These are phyloP conservation scores for Syzygium malaccense DNA, from an alignment of 441 rosid genomes.

Conservation along the genomic window DNA sequence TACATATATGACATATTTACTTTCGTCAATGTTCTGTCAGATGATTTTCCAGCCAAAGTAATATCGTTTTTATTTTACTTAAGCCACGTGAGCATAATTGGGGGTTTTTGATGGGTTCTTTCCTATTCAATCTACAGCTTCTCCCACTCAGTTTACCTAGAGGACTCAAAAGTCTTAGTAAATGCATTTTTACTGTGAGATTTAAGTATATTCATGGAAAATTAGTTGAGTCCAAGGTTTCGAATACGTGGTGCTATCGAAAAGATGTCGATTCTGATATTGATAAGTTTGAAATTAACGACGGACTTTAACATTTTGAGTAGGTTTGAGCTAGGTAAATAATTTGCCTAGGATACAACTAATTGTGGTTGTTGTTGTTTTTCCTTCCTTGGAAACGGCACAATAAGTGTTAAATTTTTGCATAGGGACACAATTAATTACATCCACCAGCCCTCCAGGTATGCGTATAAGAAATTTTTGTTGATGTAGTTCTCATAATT, in stretches of 20 bases:
- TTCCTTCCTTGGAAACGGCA: neutral
- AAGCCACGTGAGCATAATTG: no score
- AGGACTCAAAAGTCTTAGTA: neutral
- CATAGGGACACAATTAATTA: neutral
- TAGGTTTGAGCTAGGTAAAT: neutral
- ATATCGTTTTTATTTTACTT: no score
- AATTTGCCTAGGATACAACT: neutral
- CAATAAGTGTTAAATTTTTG: neutral
- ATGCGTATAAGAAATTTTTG: neutral
- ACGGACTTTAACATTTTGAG: neutral
- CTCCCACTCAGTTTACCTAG: neutral
- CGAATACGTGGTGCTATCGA: neutral
- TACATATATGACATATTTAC: no score
- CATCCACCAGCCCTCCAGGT: neutral
- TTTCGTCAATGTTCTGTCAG: no score
- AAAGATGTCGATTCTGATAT: neutral
- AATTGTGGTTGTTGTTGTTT: neutral
- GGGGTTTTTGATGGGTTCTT: no score
- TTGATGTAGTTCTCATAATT: neutral
- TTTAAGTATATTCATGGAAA: neutral
- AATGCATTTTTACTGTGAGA: neutral
- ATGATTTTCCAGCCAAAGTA: no score
- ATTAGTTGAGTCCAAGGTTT: neutral
- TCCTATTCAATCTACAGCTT: neutral
- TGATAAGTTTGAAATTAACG: neutral